A percentile compares a stretch with the other conserved stretches of the same genome.
Conservation (phyloP, 2,329 filamentous ascomycete genomes). For the Akanthomyces uredinophilus region DNA sequence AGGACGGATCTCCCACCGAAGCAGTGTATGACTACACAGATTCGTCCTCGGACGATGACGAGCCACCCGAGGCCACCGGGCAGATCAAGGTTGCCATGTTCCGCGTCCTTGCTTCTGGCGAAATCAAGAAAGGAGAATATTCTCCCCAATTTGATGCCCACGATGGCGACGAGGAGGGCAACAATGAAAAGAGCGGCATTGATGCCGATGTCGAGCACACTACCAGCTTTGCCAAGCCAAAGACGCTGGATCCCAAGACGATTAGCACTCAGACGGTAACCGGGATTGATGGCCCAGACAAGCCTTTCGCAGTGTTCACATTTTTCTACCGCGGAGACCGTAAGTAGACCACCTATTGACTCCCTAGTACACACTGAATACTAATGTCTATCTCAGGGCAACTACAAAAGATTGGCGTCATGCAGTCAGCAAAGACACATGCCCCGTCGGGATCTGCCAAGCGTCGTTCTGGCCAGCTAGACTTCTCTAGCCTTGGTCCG, state of each 20-base stretch:
- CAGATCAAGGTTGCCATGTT: constrained; percentile 99
- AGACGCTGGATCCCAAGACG: constrained; percentile 90
- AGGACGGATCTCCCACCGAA: constrained; percentile 70
- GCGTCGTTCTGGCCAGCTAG: constrained; percentile 74
- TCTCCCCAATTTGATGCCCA: constrained; percentile 96
- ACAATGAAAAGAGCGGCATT: constrained; percentile 53
- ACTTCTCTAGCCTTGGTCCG: constrained; percentile 79
- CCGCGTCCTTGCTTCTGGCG: constrained; percentile 87
- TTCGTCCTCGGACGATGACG: constrained; percentile 72
- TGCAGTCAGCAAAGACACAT: constrained; percentile 63
- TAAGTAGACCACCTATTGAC: constrained; percentile 45
- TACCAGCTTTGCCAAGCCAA: constrained; percentile 95
- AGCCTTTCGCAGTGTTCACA: constrained; percentile 93
- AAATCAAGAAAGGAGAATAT: constrained; percentile 97
- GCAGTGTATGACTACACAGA: constrained; percentile 63
- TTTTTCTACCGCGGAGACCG: constrained; percentile 96
- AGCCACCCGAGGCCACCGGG: constrained; percentile 86
- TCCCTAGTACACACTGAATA: constrained; percentile 6
- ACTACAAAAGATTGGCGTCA: constrained; percentile 92
- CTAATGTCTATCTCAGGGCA: constrained; percentile 56
- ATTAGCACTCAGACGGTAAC: constrained; percentile 99
- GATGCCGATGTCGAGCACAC: constrained; percentile 92
- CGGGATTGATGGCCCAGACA: constrained; percentile 91
- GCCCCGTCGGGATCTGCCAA: constrained; percentile 60
- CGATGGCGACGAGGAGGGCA: constrained; percentile 77